These are phyloP conservation scores for Flaveria floridana DNA, from an alignment of 140 eudicot species.

Conservation along the genomic window DNA sequence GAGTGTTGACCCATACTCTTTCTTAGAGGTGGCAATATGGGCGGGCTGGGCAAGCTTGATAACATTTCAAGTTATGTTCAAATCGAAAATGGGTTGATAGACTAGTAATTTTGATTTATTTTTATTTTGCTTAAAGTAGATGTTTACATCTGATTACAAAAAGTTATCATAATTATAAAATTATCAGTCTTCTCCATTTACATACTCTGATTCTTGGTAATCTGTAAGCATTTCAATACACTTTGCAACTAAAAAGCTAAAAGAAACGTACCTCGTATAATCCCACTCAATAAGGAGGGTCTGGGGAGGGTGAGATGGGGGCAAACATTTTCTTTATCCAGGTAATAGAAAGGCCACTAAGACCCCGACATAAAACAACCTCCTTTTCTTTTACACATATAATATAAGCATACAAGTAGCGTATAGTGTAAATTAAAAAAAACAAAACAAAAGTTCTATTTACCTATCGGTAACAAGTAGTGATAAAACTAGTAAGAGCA, in stretches of 20 bases:
- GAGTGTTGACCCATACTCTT: background rate
- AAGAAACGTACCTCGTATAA: no score
- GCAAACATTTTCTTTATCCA: no score
- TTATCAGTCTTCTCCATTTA: background rate
- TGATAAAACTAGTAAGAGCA: no score
- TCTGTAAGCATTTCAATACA: background rate
- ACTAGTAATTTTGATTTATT: background rate
- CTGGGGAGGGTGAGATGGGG: no score
- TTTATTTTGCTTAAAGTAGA: background rate
- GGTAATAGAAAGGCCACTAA: no score
- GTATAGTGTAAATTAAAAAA: no score
- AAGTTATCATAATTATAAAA: background rate
- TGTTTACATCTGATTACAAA: conserved; percentile 4
- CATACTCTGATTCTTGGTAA: background rate
- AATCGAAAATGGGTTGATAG: background rate
- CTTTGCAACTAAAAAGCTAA: background rate
- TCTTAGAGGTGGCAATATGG: conserved; percentile 1
- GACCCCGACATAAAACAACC: no score
- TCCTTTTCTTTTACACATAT: no score
- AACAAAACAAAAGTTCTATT: no score
- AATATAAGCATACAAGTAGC: no score
- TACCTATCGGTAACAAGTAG: no score
- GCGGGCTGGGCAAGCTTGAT: background rate
- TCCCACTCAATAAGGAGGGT: no score
- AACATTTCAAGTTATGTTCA: background rate